phyloP scores from a whole-genome alignment of 2,329 filamentous ascomycete species.

The Neonectria ditissima region DNA sequence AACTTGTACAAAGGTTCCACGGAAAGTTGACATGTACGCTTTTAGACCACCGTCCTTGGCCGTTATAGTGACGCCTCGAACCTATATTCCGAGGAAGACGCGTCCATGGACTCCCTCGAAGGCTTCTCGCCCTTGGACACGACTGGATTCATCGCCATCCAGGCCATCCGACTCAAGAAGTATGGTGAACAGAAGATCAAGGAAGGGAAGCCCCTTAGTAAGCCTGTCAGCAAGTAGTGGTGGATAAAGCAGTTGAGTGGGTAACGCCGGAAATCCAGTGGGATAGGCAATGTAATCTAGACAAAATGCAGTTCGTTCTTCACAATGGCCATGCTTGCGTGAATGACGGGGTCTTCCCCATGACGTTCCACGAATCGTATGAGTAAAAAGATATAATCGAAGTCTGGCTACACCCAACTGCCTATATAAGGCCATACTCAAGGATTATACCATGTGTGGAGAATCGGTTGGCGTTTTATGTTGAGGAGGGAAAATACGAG shows the following conservation, averaged over 20 bases:
- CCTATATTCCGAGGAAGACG: conserved; percentile 60
- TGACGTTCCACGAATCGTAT: background rate
- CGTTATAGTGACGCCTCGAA: conserved; percentile 55
- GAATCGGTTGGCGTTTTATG: background rate
- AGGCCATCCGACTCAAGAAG: conserved; percentile 72
- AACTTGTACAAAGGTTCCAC: background rate
- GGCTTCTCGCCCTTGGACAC: conserved; percentile 57
- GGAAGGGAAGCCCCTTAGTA: conserved; percentile 27
- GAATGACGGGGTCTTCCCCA: background rate
- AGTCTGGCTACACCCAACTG: background rate
- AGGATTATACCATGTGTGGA: background rate
- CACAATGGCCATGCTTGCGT: background rate
- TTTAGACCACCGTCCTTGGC: conserved; percentile 48
- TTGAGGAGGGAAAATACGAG: background rate
- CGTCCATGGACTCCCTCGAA: conserved; percentile 61
- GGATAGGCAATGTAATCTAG: background rate
- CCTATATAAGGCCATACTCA: background rate
- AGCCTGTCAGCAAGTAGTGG: background rate
- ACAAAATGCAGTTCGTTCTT: background rate
- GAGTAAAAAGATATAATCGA: background rate
- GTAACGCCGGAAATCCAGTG: background rate
- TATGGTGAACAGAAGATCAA: conserved; percentile 34
- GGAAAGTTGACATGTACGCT: background rate
- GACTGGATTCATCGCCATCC: conserved; percentile 70
- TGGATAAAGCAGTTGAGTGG: background rate